These are phyloP conservation scores for Fraxinus paxiana DNA, from an alignment of 305 asterid species.

Conservation along the genomic window DNA sequence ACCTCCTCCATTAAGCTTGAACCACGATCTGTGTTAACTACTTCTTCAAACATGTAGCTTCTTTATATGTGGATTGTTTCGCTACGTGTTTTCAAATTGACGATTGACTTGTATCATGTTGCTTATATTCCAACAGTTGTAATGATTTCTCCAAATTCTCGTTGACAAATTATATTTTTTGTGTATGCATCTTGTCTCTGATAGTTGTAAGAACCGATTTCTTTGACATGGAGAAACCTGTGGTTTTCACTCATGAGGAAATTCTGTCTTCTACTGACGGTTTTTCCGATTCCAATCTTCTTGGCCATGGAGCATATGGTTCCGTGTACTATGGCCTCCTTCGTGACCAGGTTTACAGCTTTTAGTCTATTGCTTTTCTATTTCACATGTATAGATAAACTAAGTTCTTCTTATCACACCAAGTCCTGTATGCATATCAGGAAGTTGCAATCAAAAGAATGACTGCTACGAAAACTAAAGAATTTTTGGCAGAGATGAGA, in stretches of 20 bases:
- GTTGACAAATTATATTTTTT: neutral
- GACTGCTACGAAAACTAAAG: conserved; percentile 85
- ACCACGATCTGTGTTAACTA: neutral
- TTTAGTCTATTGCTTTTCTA: conserved; percentile 17
- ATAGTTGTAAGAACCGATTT: conserved; percentile 74
- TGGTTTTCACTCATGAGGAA: conserved; percentile 64
- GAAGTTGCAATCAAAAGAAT: conserved; percentile 88
- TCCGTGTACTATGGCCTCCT: conserved; percentile 79
- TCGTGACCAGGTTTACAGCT: conserved; percentile 65
- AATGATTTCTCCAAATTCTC: neutral
- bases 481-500: conserved; percentile 86
- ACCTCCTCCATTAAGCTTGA: neutral
- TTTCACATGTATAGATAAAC: neutral
- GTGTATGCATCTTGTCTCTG: conserved; percentile 16
- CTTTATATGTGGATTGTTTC: neutral
- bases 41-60: neutral
- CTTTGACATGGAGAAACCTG: conserved; percentile 85
- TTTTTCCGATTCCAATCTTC: conserved; percentile 83
- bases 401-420: conserved; percentile 10
- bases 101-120: neutral
- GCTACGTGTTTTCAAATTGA: neutral
- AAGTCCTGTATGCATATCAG: conserved; percentile 35
- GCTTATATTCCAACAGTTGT: neutral
- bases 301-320: conserved; percentile 92
- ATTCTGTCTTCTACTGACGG: conserved; percentile 72